phyloP scores from a whole-genome alignment of 306 rosid genomes.

The Acmispon strigosus region DNA sequence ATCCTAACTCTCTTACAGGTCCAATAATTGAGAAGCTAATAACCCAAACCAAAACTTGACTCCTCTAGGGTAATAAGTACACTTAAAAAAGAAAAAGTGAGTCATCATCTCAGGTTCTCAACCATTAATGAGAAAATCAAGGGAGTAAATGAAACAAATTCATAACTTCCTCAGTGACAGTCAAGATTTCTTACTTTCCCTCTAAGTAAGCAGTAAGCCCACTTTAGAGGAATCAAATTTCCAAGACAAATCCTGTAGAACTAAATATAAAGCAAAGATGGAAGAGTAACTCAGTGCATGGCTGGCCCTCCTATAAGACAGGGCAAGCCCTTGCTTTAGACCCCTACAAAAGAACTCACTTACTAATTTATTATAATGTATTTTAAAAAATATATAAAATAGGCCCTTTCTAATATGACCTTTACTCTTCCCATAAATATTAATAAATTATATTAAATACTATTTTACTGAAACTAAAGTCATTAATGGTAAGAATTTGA shows the following conservation, averaged over 20 bases:
- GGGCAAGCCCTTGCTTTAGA: too few species aligned
- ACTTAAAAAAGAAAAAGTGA: not conserved
- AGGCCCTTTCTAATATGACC: too few species aligned
- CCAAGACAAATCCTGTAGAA: conserved; percentile 2
- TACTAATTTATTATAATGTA: too few species aligned
- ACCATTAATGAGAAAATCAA: not conserved
- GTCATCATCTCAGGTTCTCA: too few species aligned
- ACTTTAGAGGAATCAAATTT: not conserved
- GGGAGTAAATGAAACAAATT: not conserved
- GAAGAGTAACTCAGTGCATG: not conserved
- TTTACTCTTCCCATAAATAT: too few species aligned
- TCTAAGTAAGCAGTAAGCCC: not conserved
- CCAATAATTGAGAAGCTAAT: not conserved
- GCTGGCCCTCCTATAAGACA: too few species aligned
- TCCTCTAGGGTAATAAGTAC: not conserved
- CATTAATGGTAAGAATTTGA: too few species aligned
- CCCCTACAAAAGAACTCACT: too few species aligned
- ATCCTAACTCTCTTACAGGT: too few species aligned
- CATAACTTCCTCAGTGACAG: not conserved
- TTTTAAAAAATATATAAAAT: too few species aligned
- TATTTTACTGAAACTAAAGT: too few species aligned
- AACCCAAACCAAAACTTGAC: conserved; percentile 9
- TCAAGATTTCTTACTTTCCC: not conserved
- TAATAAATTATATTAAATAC: too few species aligned
- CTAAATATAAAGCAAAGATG: not conserved